Conservation (phyloP, 1,284 basidiomycete species). For the Microbotryomycetes sp. region DNA sequence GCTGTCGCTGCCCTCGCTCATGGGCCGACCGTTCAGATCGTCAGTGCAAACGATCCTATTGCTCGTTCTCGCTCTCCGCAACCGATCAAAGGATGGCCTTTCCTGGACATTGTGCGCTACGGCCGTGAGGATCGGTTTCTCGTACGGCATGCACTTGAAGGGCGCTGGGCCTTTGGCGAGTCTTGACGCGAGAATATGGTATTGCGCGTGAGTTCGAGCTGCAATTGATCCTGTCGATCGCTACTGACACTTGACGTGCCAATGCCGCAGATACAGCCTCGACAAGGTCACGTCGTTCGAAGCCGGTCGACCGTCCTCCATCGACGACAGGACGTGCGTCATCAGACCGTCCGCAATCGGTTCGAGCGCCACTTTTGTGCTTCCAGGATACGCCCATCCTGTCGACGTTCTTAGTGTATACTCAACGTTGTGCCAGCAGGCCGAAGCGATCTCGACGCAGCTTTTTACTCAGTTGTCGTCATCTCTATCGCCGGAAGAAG, state of each 20-base stretch:
- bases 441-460: neutral
- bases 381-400: neutral
- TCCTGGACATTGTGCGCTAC: neutral
- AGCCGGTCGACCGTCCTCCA: neutral
- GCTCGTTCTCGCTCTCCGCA: neutral
- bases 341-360: neutral
- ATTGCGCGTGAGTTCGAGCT: too few relatives aligned
- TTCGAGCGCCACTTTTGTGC: neutral
- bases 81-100: neutral
- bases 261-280: neutral
- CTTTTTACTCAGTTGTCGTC: neutral
- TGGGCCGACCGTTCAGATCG: neutral
- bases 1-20: neutral
- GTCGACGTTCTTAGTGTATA: neutral
- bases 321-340: neutral
- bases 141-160: neutral
- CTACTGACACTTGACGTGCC: too few relatives aligned
- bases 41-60: neutral
- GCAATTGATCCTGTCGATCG: too few relatives aligned
- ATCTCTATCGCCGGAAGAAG: neutral
- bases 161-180: neutral
- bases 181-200: neutral
- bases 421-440: neutral
- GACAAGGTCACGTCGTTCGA: neutral
- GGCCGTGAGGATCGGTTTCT: neutral